These are phyloP conservation scores for Didymella pinodella DNA, from an alignment of 2,329 filamentous ascomycete species.

Conservation along the genomic window DNA sequence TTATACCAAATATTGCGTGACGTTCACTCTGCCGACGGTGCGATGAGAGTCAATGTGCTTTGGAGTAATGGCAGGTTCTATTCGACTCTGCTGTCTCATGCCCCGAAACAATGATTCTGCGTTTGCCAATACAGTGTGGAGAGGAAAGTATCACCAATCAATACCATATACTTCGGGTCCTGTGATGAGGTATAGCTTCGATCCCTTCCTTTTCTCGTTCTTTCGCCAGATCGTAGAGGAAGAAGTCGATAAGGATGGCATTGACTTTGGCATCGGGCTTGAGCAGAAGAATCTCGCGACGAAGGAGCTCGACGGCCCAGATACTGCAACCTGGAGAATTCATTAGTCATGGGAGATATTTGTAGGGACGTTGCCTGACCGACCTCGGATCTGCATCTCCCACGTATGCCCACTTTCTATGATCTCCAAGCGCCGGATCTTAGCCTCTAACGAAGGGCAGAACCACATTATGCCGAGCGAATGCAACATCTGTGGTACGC, in stretches of 20 bases:
- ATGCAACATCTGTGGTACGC: constrained; percentile 91
- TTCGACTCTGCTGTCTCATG: background rate
- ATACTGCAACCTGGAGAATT: constrained; percentile 79
- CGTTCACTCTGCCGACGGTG: background rate
- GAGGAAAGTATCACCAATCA: constrained; percentile 48
- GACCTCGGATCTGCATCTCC: constrained; percentile 87
- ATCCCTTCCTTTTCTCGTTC: constrained; percentile 67
- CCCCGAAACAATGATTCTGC: background rate
- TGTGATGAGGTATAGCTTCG: constrained; percentile 75
- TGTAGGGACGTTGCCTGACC: constrained; percentile 24
- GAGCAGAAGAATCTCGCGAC: constrained; percentile 75
- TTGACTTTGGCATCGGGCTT: constrained; percentile 78
- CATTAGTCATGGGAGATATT: background rate
- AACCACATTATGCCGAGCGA: constrained; percentile 83
- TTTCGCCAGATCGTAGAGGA: constrained; percentile 94
- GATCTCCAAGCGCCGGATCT: constrained; percentile 69
- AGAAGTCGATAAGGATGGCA: constrained; percentile 95
- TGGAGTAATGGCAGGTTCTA: too few relatives aligned
- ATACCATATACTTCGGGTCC: constrained; percentile 95
- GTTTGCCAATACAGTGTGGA: background rate
- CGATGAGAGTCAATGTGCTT: background rate
- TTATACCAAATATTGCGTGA: background rate
- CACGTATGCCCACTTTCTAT: constrained; percentile 77
- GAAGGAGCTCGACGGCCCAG: constrained; percentile 92
- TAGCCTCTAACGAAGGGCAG: constrained; percentile 77